A percentile compares a stretch with the other conserved stretches of the same genome.
These are phyloP conservation scores for Sodiomyces alkalinus DNA, from an alignment of 2,329 filamentous ascomycete species.

Conservation along the genomic window DNA sequence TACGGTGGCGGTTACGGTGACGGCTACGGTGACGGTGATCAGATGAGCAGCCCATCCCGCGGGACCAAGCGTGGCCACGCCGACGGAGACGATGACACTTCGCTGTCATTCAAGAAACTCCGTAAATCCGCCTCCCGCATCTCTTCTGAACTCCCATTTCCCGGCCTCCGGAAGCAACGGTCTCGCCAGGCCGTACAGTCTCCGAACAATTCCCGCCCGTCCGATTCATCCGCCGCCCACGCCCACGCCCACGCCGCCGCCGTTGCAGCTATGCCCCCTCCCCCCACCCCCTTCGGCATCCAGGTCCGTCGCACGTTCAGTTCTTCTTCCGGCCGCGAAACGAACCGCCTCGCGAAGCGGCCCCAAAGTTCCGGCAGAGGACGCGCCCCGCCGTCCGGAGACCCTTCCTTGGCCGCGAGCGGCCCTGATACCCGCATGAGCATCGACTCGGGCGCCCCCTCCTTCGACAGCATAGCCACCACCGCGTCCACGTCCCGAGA, in stretches of 20 bases:
- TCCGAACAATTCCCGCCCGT: constrained; percentile 11
- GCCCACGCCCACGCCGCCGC: no score
- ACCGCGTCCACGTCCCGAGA: background rate
- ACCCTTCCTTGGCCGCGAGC: constrained; percentile 3
- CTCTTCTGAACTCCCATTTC: constrained; percentile 22
- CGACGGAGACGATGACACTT: constrained; percentile 13
- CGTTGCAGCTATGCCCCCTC: constrained; percentile 8
- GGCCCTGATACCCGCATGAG: constrained; percentile 8
- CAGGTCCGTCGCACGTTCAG: constrained; percentile 6
- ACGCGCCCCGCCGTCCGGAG: constrained; percentile 3
- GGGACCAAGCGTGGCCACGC: constrained; percentile 35
- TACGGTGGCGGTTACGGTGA: no score
- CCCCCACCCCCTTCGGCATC: constrained; percentile 4
- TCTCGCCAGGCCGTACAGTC: constrained; percentile 10
- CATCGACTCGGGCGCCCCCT: constrained; percentile 6
- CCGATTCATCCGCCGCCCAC: constrained; percentile 12
- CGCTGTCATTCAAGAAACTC: constrained; percentile 29
- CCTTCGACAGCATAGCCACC: no score
- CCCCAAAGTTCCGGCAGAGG: constrained; percentile 3
- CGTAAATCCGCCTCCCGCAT: constrained; percentile 32
- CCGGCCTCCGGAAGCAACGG: constrained; percentile 16
- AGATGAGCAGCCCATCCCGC: no score
- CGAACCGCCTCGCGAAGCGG: constrained; percentile 14
- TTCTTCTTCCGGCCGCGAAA: constrained; percentile 6
- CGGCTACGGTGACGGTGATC: no score